Base-by-base conservation (phyloP, 352 stramenopile genomes). In the Globisporangium takayamanum region DNA sequence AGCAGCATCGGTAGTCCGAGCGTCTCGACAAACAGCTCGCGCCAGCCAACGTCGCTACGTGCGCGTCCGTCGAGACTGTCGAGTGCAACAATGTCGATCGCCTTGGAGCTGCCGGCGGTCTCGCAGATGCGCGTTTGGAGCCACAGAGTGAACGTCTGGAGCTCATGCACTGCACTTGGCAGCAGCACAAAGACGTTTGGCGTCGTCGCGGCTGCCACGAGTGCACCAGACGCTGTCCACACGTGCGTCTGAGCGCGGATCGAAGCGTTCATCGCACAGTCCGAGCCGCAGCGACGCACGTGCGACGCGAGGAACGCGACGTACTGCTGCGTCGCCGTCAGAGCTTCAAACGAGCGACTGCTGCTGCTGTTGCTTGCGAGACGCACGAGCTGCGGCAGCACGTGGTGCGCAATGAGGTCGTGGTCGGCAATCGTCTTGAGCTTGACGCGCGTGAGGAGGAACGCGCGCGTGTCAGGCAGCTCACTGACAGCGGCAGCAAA, bases 341-440 rank as follows among this genome's bases (percentile, higher is more conserved):
- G 49, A 5, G 18, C 11, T 28, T 42, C 36, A n/a, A n/a, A 16
- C 1, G 10, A 28, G 50, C 41, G 26, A 14, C 18, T 14, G 4
- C 3, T 16, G 15, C 41, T 8, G 26, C 37, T 47, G n/a, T n/a
- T n/a, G 15, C 14, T 22, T 12, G 39, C 20, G 5, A 59, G 18
- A 7, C 39, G 30, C 10, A 63, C 36, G 55, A 89, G 71, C 50
- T 74, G 68, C 0, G 80, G 79, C 0, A 91, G 36, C 5, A 93
- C 68, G 48, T 91, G 70, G 48, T 85, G 81, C 0, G 57, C 59
- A 30, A 90, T 85, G 25, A 93, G 55, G n/a, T 93, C 76, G 36
- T 89, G 81, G 55, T 87, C 79, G 53, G 80, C 66, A 51, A 90
- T 72, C 22, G 78, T 70, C 57, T 84, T 83, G 37, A 93, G 51